Evolutionary conservation across 2,329 filamentous ascomycete species (phyloP), one percentile per base, ranked within the genome.

Genomic region (Pseudocercospora ulei): DNA sequence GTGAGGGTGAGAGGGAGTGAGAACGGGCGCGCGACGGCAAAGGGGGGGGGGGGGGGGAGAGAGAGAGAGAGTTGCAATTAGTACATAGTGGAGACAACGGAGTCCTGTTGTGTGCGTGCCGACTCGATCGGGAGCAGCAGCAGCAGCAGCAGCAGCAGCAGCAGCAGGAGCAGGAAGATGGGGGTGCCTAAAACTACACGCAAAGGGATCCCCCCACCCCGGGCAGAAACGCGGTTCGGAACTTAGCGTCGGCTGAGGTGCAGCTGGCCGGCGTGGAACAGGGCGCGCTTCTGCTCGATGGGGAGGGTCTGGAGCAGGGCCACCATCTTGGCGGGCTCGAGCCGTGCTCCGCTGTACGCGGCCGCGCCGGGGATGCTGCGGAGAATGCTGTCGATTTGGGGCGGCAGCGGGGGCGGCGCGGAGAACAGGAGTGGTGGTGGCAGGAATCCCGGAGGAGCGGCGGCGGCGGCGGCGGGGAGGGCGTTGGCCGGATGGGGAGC

Each of bases 391-490:
- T 70, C 68, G 34, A 78, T 66, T 38, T 76, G 72, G 25, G 82
- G 76, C 17, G 88, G 84, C 23, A 95, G 71, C 0, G 82, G 77
- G 2, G 80, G 72, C 7, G 86, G 7, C 92, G 78, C 44, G 8
- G 30, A 33, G 30, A 33, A 33, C 17, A 33, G 30, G 87, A 78
- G 49, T 78, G 76, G 39, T 22, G 86, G 7, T 92, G 78, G 39
- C 47, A 48, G 37, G 28, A 43, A 13, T 22, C 41, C 41, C 11
- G 41, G 51, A 4, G 55, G 41, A 18, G 77, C 61, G 50, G 72
- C 70, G 11, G 18, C 30, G 5, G n/a, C n/a, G 30, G 30, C 7
- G 30, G 17, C 5, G 20, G 30, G 13, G 30, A n/a, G 14, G 30
- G 30, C 18, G 34, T 77, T 66, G 37, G 76, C 73, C 27, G 82